Evolutionary conservation across 2,329 filamentous ascomycete genomes (phyloP).

Genomic region (Exophiala phaeomuriformis): DNA sequence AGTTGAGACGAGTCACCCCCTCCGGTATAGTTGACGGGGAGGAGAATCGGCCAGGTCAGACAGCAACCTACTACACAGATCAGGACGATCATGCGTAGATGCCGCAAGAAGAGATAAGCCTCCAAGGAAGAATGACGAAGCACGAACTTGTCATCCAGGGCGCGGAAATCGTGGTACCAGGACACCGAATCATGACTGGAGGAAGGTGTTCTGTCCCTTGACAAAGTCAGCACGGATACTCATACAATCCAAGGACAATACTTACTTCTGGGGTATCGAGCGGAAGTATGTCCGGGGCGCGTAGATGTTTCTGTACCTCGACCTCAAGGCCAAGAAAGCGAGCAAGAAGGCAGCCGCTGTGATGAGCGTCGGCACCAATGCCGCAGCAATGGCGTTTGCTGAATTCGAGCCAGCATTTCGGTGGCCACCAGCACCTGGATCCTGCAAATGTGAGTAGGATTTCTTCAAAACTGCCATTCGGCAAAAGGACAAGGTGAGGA

Average conservation of each 20-base stretch:
- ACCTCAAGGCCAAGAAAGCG: conserved; percentile 42
- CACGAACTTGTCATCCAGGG: conserved; percentile 65
- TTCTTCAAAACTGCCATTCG: not conserved
- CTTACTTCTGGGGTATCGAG: conserved; percentile 32
- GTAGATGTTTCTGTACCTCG: conserved; percentile 42
- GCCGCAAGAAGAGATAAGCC: conserved; percentile 84
- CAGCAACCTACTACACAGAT: conserved; percentile 74
- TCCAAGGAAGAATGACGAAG: conserved; percentile 87
- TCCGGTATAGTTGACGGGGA: conserved; percentile 82
- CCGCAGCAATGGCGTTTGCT: conserved; percentile 43
- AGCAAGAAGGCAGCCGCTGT: conserved; percentile 40
- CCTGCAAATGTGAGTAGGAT: conserved; percentile 7
- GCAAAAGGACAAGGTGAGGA: no score
- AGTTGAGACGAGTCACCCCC: conserved; percentile 60
- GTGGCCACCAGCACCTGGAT: conserved; percentile 17
- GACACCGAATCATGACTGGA: conserved; percentile 17
- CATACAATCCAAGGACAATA: not conserved
- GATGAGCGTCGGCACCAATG: conserved; percentile 41
- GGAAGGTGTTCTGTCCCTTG: conserved; percentile 25
- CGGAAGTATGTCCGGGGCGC: conserved; percentile 35
- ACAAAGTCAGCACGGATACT: not conserved
- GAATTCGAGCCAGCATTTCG: conserved; percentile 39
- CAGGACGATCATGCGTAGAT: conserved; percentile 67
- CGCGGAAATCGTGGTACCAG: conserved; percentile 39
- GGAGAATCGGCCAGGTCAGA: conserved; percentile 84